Evolutionary conservation across 2,329 filamentous ascomycete species (phyloP).

Genomic region (Phyllosticta citriasiana): DNA sequence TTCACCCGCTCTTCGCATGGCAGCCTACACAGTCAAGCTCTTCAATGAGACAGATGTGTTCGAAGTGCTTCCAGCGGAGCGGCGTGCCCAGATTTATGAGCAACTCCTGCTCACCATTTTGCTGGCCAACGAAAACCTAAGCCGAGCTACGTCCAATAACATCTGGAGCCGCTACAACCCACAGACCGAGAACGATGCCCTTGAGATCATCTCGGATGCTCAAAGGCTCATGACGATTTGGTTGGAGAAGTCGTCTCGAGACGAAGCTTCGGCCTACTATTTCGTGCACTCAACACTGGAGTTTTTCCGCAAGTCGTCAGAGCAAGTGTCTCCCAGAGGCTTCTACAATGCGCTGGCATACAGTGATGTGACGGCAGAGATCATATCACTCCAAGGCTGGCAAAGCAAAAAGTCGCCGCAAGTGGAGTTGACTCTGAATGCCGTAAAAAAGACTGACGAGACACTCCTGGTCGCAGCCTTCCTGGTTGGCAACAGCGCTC

Average conservation of each 20-base stretch:
- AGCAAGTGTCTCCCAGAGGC: constrained; percentile 17
- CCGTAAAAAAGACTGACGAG: constrained; percentile 20
- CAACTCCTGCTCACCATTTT: constrained; percentile 46
- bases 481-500: constrained; percentile 39
- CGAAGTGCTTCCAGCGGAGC: constrained; percentile 21
- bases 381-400: constrained; percentile 34
- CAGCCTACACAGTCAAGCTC: constrained; percentile 56
- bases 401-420: constrained; percentile 23
- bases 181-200: constrained; percentile 43
- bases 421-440: constrained; percentile 28
- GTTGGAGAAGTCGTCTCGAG: constrained; percentile 17
- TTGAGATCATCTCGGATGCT: constrained; percentile 43
- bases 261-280: background rate
- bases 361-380: constrained; percentile 26
- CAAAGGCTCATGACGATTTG: constrained; percentile 38
- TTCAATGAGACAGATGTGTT: constrained; percentile 35
- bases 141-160: constrained; percentile 44
- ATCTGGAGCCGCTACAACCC: constrained; percentile 40
- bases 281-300: constrained; percentile 20
- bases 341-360: constrained; percentile 36
- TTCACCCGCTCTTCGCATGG: constrained; percentile 65
- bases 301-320: constrained; percentile 13
- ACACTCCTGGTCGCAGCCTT: constrained; percentile 38
- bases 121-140: constrained; percentile 51
- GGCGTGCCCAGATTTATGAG: constrained; percentile 34